A percentile compares a stretch with the other conserved stretches of the same genome.
Evolutionary conservation across 192 early-diverging fungal species (phyloP).

Genomic region (Chytriomyces hyalinus): DNA sequence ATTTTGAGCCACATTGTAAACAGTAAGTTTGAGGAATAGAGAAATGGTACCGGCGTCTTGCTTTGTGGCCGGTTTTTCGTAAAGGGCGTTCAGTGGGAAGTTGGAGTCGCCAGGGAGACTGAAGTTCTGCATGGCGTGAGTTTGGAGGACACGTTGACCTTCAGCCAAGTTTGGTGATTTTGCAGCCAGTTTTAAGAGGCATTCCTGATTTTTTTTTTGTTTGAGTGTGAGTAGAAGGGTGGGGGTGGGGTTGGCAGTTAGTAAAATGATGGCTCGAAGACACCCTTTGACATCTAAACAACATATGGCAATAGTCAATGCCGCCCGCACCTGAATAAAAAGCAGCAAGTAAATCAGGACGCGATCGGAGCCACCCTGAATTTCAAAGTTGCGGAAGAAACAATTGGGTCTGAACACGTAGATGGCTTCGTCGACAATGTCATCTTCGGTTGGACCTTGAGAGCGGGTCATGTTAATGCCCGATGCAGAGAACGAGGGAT

Average conservation of each 20-base stretch:
- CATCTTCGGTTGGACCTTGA: constrained; percentile 59
- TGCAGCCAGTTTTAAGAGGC: constrained; percentile 54
- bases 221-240: neutral
- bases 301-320: neutral
- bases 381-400: constrained; percentile 99
- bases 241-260: neutral
- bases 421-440: constrained; percentile 95
- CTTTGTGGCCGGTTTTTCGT: constrained; percentile 70
- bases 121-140: constrained; percentile 88
- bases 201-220: constrained; percentile 34
- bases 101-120: constrained; percentile 88
- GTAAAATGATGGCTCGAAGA: neutral
- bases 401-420: constrained; percentile 95
- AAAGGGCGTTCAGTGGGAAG: constrained; percentile 94
- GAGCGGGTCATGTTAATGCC: neutral
- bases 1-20: neutral
- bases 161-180: constrained; percentile 68
- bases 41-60: constrained; percentile 72
- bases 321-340: constrained; percentile 73
- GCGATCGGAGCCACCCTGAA: constrained; percentile 91
- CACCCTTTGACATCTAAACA: neutral
- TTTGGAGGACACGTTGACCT: constrained; percentile 77
- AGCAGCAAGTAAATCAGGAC: constrained; percentile 94
- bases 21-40: neutral
- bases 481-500: neutral